Conservation (phyloP, 2,329 filamentous ascomycete genomes). For the Alternaria sp. region DNA sequence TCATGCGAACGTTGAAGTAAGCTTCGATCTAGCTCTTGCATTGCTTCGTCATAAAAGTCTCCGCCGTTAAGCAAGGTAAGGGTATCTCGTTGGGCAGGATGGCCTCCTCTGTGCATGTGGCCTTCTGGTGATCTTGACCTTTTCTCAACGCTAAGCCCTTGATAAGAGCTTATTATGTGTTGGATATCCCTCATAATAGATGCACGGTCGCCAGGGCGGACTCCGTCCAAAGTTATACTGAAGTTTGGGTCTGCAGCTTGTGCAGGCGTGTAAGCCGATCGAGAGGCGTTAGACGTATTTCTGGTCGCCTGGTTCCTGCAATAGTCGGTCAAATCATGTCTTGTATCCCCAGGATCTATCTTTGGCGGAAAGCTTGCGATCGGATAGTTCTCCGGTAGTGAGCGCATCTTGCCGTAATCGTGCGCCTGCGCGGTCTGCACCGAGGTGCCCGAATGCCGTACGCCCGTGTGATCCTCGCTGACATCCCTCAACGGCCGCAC, state of each 20-base stretch:
- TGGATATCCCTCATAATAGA: slow-evolving; percentile 47
- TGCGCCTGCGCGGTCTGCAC: slow-evolving; percentile 29
- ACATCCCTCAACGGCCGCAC: slow-evolving; percentile 26
- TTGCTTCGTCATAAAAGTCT: slow-evolving; percentile 19
- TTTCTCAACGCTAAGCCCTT: slow-evolving; percentile 28
- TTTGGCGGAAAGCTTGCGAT: slow-evolving; percentile 32
- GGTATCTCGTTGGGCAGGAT: slow-evolving; percentile 30
- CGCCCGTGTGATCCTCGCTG: slow-evolving; percentile 19
- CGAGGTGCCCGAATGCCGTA: slow-evolving; percentile 19
- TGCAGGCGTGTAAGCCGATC: slow-evolving; percentile 8
- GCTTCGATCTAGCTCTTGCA: slow-evolving; percentile 20
- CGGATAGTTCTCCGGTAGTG: slow-evolving; percentile 28
- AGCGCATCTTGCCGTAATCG: slow-evolving; percentile 12
- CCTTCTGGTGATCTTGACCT: slow-evolving; percentile 10
- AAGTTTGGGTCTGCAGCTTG: slow-evolving; percentile 27
- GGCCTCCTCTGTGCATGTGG: slow-evolving; percentile 9
- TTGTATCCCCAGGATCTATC: slow-evolving; percentile 23
- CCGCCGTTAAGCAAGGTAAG: slow-evolving; percentile 31
- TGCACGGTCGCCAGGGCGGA: slow-evolving; percentile 32
- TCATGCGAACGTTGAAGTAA: slow-evolving; percentile 20
- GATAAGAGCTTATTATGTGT: slow-evolving; percentile 45
- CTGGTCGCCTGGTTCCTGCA: slow-evolving; percentile 33
- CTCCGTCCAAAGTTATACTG: slow-evolving; percentile 35
- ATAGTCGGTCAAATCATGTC: slow-evolving; percentile 36
- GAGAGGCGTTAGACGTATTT: slow-evolving; percentile 17